Conservation (phyloP, 2,329 filamentous ascomycete genomes). For the Colletotrichum echinochloae region DNA sequence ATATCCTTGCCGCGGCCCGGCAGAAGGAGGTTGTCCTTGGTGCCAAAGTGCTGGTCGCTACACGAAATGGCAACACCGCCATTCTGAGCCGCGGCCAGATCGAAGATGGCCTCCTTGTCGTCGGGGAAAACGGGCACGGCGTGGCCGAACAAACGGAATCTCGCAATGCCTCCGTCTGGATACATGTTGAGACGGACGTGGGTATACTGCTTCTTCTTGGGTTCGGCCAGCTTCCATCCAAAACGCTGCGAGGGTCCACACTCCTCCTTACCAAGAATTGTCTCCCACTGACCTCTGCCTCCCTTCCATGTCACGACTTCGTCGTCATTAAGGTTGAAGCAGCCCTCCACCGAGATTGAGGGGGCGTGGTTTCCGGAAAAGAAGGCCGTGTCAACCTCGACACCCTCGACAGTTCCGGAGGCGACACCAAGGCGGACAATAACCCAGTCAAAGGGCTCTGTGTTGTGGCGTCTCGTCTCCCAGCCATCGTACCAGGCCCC, state of each 20-base stretch:
- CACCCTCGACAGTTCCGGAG: constrained; percentile 77
- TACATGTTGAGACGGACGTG: constrained; percentile 88
- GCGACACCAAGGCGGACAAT: constrained; percentile 75
- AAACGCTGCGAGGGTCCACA: constrained; percentile 81
- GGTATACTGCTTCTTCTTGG: constrained; percentile 76
- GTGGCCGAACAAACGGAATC: constrained; percentile 82
- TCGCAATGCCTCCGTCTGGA: constrained; percentile 84
- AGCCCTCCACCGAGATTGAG: constrained; percentile 81
- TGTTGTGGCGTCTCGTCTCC: constrained; percentile 76
- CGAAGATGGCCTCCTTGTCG: constrained; percentile 73
- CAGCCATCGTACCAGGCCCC: constrained; percentile 79
- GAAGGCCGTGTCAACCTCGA: constrained; percentile 85
- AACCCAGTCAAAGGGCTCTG: constrained; percentile 74
- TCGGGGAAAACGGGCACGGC: constrained; percentile 82
- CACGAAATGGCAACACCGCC: constrained; percentile 81
- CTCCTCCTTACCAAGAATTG: constrained; percentile 75
- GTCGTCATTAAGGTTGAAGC: constrained; percentile 73
- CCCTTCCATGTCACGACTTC: constrained; percentile 74
- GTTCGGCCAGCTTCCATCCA: constrained; percentile 74
- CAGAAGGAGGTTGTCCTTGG: constrained; percentile 82
- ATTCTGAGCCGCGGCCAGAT: constrained; percentile 82
- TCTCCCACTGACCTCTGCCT: constrained; percentile 74
- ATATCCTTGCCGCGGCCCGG: constrained; percentile 85
- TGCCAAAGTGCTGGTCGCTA: constrained; percentile 87
- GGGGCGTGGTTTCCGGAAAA: constrained; percentile 88